These are phyloP conservation scores for Lavandula angustifolia DNA, from an alignment of 257 asterid species.

Conservation along the genomic window DNA sequence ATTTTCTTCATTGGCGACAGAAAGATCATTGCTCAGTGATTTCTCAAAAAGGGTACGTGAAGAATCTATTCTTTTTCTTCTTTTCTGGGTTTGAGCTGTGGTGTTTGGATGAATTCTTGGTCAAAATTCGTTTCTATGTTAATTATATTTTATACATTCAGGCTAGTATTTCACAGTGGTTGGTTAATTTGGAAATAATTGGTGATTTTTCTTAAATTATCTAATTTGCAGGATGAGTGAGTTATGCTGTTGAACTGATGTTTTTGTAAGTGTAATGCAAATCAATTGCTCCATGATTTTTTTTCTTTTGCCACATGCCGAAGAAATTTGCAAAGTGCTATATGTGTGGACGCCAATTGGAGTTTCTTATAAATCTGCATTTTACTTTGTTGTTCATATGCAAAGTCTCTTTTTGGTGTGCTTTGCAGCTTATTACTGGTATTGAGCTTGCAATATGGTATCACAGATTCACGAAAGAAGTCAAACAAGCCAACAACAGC, in stretches of 20 bases:
- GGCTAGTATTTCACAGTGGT: neutral
- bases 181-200: neutral
- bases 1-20: constrained; percentile 43
- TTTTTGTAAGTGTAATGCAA: too few species aligned
- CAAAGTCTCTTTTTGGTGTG: too few species aligned
- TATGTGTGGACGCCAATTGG: too few species aligned
- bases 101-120: neutral
- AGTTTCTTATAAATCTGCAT: too few species aligned
- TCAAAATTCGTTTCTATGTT: neutral
- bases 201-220: neutral
- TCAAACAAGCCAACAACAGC: too few species aligned
- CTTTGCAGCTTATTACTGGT: too few species aligned
- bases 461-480: too few species aligned
- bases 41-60: constrained; percentile 47
- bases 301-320: too few species aligned
- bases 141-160: neutral
- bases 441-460: too few species aligned
- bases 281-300: too few species aligned
- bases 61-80: constrained; percentile 20
- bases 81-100: constrained; percentile 9
- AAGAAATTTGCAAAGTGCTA: too few species aligned
- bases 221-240: neutral
- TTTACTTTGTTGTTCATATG: too few species aligned
- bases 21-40: constrained; percentile 34
- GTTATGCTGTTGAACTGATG: constrained; percentile 7